A percentile compares a stretch with the other conserved stretches of the same genome.
These are phyloP conservation scores for Nicotiana undulata DNA, from an alignment of 257 asterid species.

Conservation along the genomic window DNA sequence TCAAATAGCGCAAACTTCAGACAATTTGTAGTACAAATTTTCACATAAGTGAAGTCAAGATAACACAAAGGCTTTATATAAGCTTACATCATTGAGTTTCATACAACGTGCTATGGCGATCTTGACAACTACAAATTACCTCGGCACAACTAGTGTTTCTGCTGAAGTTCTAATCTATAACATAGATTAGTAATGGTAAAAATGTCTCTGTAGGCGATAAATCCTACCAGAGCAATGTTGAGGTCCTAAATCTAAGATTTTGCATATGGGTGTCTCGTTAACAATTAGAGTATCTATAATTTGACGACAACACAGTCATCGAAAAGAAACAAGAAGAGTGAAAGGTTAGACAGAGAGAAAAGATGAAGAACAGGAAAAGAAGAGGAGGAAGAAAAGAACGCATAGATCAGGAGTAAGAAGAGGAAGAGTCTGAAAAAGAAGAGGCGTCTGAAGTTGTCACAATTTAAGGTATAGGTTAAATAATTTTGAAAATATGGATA, in stretches of 20 bases:
- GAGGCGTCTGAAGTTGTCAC: too few relatives aligned
- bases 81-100: not conserved
- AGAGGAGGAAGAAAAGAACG: too few relatives aligned
- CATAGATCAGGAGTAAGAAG: too few relatives aligned
- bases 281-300: constrained; percentile 20
- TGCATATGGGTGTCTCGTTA: constrained; percentile 20
- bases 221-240: constrained; percentile 9
- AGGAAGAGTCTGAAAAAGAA: too few relatives aligned
- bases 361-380: not conserved
- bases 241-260: constrained; percentile 19
- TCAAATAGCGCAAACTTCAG: too few relatives aligned
- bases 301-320: constrained; percentile 8
- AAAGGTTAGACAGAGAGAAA: constrained; percentile 9
- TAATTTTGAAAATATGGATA: too few relatives aligned
- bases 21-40: too few relatives aligned
- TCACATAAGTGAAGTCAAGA: not conserved
- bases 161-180: constrained; percentile 15
- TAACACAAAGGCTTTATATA: not conserved
- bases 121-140: constrained; percentile 12
- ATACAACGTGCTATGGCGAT: constrained; percentile 11
- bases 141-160: constrained; percentile 3
- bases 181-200: constrained; percentile 8
- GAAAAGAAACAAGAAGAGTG: constrained; percentile 1
- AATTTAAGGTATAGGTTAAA: too few relatives aligned
- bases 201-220: constrained; percentile 12